Evolutionary conservation across 202 grass and related monocot species (phyloP), one percentile per base, ranked within the genome.

Genomic region (Saccharum hybrid): DNA sequence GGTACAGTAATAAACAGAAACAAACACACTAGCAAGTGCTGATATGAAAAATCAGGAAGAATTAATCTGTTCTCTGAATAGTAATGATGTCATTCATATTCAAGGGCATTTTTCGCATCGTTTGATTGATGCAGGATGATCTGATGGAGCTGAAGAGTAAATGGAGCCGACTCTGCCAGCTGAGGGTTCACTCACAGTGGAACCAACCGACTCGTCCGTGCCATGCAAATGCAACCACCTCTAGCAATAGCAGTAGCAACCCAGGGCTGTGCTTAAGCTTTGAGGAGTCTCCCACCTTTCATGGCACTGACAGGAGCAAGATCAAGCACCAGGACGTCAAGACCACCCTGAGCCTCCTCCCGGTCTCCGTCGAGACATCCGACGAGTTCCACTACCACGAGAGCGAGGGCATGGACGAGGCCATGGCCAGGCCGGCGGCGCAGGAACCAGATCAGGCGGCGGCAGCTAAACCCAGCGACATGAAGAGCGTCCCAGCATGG

Each of bases 111-210:
- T n/a, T 56, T 54, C 16, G 1, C 12, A 0, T 13, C 81, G 22
- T 43, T 79, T 28, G 14, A 63, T 78, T 38, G 19, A 64, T 65
- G 61, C 70, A 92, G 90, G 87, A 66, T 84, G 82, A 77, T 41
- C 80, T 90, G 87, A 63, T 75, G 59, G 84, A 92, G 6, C 23
- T 90, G 71, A 88, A 75, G 65, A 71, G 71, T 63, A 90, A 79
- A 85, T 90, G 90, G 90, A 82, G 51, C 41, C 66, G 26, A 14
- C 6, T 80, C 0, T 86, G 84, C 63, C 70, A 28, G 38, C 51
- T n/a, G 51, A 74, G 37, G 33, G 43, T 74, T 86, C 84, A 86
- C 76, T 57, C 6, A 4, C 45, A 5, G 22, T 5, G 2, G 66
- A 31, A 12, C 67, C 30, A 64, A 13, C 34, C n/a, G 41, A 19